A percentile compares a stretch with the other conserved stretches of the same genome.
These are phyloP conservation scores for Phytophthora fragariae DNA, from an alignment of 352 stramenopile species.

Conservation along the genomic window DNA sequence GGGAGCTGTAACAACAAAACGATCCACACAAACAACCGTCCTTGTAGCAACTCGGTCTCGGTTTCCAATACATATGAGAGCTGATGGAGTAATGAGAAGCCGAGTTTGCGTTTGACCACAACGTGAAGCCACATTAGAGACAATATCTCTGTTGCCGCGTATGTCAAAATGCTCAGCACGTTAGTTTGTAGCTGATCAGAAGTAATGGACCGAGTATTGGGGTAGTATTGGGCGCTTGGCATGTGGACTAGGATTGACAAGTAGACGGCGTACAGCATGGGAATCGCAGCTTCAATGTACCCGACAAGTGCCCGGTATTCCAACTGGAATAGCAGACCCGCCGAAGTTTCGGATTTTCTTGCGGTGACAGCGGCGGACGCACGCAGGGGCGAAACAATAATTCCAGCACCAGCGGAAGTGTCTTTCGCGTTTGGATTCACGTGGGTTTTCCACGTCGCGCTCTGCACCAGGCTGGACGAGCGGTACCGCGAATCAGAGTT, in stretches of 20 bases:
- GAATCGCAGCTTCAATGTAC: conserved; percentile 34
- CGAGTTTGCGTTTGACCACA: conserved; percentile 20
- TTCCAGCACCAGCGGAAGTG: too few relatives aligned
- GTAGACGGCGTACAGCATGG: conserved; percentile 23
- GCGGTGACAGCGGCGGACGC: neutral
- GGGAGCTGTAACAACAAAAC: conserved; percentile 33
- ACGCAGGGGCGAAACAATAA: too few relatives aligned
- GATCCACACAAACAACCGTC: conserved; percentile 38
- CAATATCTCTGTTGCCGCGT: conserved; percentile 9
- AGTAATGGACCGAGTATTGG: neutral
- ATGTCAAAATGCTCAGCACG: conserved; percentile 9
- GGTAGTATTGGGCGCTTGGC: conserved; percentile 32
- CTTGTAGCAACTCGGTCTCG: conserved; percentile 31
- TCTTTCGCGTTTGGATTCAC: too few relatives aligned
- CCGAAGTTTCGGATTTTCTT: neutral
- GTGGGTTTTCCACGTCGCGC: neutral
- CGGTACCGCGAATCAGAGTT: neutral
- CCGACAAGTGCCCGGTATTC: conserved; percentile 25
- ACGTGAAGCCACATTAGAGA: conserved; percentile 13
- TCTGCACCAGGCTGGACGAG: neutral
- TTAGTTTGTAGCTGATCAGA: neutral
- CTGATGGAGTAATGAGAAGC: conserved; percentile 31
- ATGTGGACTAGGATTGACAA: conserved; percentile 22
- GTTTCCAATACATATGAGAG: conserved; percentile 53
- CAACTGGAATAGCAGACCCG: conserved; percentile 22